phyloP scores from a whole-genome alignment of 164 flowering plant genomes.

The Vitis amurensis region DNA sequence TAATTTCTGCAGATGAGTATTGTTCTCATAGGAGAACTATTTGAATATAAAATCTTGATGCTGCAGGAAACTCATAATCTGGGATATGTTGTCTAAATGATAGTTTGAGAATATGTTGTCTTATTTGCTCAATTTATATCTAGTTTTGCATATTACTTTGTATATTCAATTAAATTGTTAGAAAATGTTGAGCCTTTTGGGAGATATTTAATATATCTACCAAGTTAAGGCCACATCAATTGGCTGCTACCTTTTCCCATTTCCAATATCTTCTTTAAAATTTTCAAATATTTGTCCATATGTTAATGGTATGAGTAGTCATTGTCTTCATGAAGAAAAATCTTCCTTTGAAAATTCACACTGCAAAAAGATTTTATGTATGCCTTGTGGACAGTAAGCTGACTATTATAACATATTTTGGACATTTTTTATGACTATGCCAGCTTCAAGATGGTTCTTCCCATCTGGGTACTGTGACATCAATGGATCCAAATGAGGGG shows the following conservation, averaged over 20 bases:
- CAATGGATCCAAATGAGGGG: constrained; percentile 96
- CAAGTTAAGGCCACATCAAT: not conserved
- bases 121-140: too few species aligned
- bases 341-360: too few species aligned
- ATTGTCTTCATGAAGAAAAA: too few species aligned
- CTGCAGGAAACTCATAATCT: too few species aligned
- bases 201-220: not conserved
- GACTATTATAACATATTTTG: not conserved
- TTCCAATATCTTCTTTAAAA: not conserved
- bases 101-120: not conserved
- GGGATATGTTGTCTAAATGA: too few species aligned
- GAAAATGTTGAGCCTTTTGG: not conserved
- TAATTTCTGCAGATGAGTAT: not conserved
- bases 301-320: too few species aligned
- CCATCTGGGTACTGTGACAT: constrained; percentile 94
- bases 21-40: not conserved
- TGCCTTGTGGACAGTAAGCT: not conserved
- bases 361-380: not conserved
- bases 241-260: not conserved
- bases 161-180: not conserved
- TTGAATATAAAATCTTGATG: too few species aligned
- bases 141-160: too few species aligned
- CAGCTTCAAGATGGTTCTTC: constrained; percentile 95
- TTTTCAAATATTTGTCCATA: too few species aligned
- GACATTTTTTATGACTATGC: constrained; percentile 7